These are phyloP conservation scores for Paracoccidioides lutzii DNA, from an alignment of 2,329 filamentous ascomycete genomes.

Conservation along the genomic window DNA sequence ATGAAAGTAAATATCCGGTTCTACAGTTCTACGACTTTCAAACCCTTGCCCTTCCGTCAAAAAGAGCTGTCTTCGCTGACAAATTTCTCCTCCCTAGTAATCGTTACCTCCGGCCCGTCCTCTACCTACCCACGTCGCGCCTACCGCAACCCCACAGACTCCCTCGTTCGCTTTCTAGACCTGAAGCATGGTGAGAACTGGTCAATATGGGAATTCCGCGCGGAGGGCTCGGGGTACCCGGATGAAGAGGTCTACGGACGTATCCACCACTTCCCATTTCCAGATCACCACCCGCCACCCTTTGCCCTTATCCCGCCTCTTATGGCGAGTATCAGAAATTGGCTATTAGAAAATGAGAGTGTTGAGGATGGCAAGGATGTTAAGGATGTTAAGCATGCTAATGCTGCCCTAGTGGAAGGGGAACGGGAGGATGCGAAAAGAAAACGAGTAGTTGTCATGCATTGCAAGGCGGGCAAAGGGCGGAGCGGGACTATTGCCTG, in stretches of 20 bases:
- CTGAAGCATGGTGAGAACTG: constrained; percentile 69
- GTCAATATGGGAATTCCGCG: constrained; percentile 97
- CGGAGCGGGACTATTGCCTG: constrained; percentile 78
- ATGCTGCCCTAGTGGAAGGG: not conserved
- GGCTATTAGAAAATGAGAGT: constrained; percentile 44
- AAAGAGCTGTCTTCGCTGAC: not conserved
- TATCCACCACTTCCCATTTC: constrained; percentile 87
- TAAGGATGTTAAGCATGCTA: not conserved
- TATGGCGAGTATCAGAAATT: constrained; percentile 84
- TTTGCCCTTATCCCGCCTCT: constrained; percentile 81
- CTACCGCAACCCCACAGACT: constrained; percentile 85
- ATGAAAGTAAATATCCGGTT: constrained; percentile 42
- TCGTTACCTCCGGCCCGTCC: constrained; percentile 72
- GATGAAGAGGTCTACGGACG: constrained; percentile 77
- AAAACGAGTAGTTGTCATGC: constrained; percentile 69
- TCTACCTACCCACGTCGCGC: constrained; percentile 80
- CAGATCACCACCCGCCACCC: constrained; percentile 91
- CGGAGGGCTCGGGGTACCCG: constrained; percentile 90
- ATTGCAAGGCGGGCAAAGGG: constrained; percentile 96
- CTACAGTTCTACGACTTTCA: constrained; percentile 18
- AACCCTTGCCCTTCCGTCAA: too few species aligned
- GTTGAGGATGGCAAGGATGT: not conserved
- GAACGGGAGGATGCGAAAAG: constrained; percentile 9
- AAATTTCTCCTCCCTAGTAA: constrained; percentile 29
- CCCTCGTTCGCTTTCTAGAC: constrained; percentile 79